Evolutionary conservation across 352 stramenopile species (phyloP).

Genomic region (Globisporangium ultimum): DNA sequence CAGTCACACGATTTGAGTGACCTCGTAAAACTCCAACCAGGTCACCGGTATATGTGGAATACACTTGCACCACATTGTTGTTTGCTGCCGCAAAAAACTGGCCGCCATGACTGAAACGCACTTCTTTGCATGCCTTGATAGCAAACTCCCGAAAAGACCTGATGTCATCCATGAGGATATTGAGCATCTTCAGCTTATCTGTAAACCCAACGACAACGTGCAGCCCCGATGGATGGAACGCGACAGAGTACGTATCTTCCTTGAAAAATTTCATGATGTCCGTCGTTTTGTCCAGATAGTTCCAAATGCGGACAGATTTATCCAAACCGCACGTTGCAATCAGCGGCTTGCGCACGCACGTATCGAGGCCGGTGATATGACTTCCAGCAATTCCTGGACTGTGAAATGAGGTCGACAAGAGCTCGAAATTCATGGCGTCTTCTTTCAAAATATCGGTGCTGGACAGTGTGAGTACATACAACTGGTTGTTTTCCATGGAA

Average conservation of each 20-base stretch:
- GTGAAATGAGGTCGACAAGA: conserved; percentile 89
- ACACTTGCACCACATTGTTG: conserved; percentile 87
- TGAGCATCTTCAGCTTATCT: conserved; percentile 93
- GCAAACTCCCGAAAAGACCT: conserved; percentile 87
- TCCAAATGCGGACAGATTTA: conserved; percentile 91
- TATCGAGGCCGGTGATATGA: conserved; percentile 91
- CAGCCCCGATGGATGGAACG: conserved; percentile 90
- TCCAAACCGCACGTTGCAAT: conserved; percentile 90
- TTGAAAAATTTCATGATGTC: conserved; percentile 92
- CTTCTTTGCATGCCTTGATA: conserved; percentile 91
- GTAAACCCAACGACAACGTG: conserved; percentile 90
- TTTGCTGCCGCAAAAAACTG: conserved; percentile 90
- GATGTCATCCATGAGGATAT: conserved; percentile 95
- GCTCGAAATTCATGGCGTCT: conserved; percentile 92
- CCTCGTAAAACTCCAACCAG: conserved; percentile 65
- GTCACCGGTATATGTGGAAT: conserved; percentile 78
- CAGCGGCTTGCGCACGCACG: conserved; percentile 90
- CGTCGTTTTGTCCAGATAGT: conserved; percentile 90
- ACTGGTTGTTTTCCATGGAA: conserved; percentile 85
- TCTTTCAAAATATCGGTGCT: conserved; percentile 92
- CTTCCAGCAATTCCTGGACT: conserved; percentile 51
- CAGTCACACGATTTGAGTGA: conserved; percentile 81
- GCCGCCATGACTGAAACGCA: conserved; percentile 88
- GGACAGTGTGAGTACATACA: conserved; percentile 89
- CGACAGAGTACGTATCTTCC: conserved; percentile 85